Base-by-base conservation (phyloP, 345 rosid species). In the Excoecaria cochinchinensis region DNA sequence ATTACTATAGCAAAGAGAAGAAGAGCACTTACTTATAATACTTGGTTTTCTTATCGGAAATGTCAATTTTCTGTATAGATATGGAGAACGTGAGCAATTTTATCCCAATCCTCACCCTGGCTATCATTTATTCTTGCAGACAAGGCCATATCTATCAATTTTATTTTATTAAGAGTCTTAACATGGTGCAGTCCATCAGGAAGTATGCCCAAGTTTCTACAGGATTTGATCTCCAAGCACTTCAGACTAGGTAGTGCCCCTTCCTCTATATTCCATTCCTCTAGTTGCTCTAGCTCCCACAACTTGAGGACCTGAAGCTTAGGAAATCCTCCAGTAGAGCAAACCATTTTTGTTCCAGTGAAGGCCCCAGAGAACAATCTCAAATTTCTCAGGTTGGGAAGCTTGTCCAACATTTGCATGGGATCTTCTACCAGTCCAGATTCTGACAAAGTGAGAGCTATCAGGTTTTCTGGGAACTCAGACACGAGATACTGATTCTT, bases 141-240 rank as follows among this genome's bases (percentile, higher is more conserved):
- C 12, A 58, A n/a, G 0, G 81, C 55, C 77, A 78, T 68, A 52
- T 74, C 55, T 15, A 12, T 60, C 53, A 78, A 21, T 50, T 68
- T 73, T 17, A 78, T 13, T 3, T 67, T 25, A 11, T 3, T 22
- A 3, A 73, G 76, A 9, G 40, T 60, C 53, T n/a, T 48, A 21
- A 78, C 40, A 60, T 78, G 59, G 24, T 46, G 53, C 21, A 78
- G 40, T 51, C 81, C 77, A 24, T 78, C 69, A 8, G 81, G 81
- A 25, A 78, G 39, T 69, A 38, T 52, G 48, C 17, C n/a, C 51
- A 78, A 60, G 19, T 42, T 73, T 11, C 4, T 13, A 10, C 81
- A 78, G 51, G 31, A 68, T 62, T 64, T 52, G 36, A 78, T 59
- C 60, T 78, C 81, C 40, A 78, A 40, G 31, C 58, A 66, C 19